Evolutionary conservation across 164 flowering plant genomes (phyloP).

Genomic region (Chimonanthus salicifolius): DNA sequence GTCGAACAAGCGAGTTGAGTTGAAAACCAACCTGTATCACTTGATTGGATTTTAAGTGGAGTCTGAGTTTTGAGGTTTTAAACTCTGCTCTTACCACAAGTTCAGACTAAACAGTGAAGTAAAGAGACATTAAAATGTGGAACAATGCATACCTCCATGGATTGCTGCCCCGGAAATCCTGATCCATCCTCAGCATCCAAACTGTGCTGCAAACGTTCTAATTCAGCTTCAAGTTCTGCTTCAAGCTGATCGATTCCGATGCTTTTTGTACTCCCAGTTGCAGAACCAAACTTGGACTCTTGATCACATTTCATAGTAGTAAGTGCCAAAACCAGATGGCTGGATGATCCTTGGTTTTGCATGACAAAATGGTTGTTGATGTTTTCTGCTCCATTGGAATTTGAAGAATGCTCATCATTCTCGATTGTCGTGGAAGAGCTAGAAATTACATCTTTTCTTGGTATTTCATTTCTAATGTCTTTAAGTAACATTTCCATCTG

Average conservation of each 20-base stretch:
- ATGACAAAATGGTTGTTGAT: constrained; percentile 11
- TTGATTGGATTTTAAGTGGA: no score
- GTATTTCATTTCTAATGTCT: constrained; percentile 31
- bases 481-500: constrained; percentile 47
- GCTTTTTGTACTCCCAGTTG: constrained; percentile 10
- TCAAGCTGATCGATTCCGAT: constrained; percentile 42
- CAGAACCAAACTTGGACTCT: constrained; percentile 1
- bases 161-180: constrained; percentile 14
- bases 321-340: constrained; percentile 3
- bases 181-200: constrained; percentile 28
- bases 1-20: no score
- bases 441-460: constrained; percentile 16
- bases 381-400: constrained; percentile 15
- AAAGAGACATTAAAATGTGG: neutral
- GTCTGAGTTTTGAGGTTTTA: no score
- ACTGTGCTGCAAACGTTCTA: constrained; percentile 46
- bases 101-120: neutral
- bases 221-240: constrained; percentile 59
- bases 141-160: constrained; percentile 25
- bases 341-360: constrained; percentile 10
- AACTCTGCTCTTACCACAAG: no score
- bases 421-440: constrained; percentile 9
- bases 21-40: no score
- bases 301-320: constrained; percentile 3
- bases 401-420: constrained; percentile 17